Conservation (phyloP, 257 asterid species). For the Solanum etuberosum region DNA sequence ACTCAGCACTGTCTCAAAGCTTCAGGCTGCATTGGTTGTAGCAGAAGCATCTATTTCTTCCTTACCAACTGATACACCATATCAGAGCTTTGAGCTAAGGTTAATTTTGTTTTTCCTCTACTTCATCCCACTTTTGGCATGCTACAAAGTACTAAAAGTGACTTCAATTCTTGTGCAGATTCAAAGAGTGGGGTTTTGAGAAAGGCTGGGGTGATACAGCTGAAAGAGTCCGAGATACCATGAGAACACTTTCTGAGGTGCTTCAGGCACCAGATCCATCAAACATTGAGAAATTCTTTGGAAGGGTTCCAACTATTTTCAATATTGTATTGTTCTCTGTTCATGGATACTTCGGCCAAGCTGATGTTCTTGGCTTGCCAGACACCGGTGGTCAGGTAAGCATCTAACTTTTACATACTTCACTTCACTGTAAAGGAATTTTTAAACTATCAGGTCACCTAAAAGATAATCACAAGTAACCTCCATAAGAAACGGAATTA, state of each 20-base stretch:
- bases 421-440: background rate
- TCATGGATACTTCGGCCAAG: constrained; percentile 89
- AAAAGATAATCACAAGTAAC: background rate
- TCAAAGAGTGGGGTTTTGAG: constrained; percentile 86
- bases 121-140: background rate
- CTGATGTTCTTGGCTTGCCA: constrained; percentile 87
- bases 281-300: constrained; percentile 47
- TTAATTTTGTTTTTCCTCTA: constrained; percentile 5
- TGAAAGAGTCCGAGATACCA: constrained; percentile 59
- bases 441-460: background rate
- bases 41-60: constrained; percentile 60
- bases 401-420: background rate
- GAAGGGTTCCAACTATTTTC: constrained; percentile 68
- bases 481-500: background rate
- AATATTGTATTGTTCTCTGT: constrained; percentile 70
- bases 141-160: background rate
- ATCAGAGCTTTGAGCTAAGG: constrained; percentile 69
- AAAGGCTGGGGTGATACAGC: constrained; percentile 93
- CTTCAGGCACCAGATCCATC: constrained; percentile 83
- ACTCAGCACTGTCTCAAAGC: constrained; percentile 53
- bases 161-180: constrained; percentile 28
- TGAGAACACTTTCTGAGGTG: constrained; percentile 65
- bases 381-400: constrained; percentile 96
- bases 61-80: constrained; percentile 63
- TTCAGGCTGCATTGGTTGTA: constrained; percentile 56